Base-by-base conservation (phyloP, 768 basidiomycete species). In the Naganishia antarctica region DNA sequence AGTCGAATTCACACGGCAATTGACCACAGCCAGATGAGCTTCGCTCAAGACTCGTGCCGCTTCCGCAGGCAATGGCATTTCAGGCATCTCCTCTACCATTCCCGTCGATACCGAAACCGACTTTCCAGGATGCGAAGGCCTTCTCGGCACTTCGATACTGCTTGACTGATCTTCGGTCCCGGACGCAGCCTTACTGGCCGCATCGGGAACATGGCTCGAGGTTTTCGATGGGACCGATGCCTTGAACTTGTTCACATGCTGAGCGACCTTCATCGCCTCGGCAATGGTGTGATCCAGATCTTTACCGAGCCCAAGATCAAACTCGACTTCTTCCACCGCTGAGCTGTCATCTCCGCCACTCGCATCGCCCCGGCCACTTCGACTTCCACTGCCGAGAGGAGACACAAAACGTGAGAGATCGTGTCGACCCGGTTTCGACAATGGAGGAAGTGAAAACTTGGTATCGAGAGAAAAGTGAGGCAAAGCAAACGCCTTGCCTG, bases 231-330 rank as follows among this genome's bases (percentile, higher is more conserved):
- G 3, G 23, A n/a, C 21, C 32, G 50, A 40, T 6, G 45, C 47
- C 47, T 57, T 59, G 31, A 40, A 26, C 11, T 69, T 45, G 23
- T 40, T 57, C 4, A 37, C 53, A 5, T 57, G 53, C 53, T 57
- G 53, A 4, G 31, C 53, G 8, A 57, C 53, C 12, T 72, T 62
- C 29, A 78, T 66, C 4, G 74, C 75, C 61, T 73, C 72, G 8
- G 71, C 75, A 40, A 74, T 72, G 2, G 75, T 73, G 4, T 65
- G 60, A 59, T 75, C 73, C 58, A 78, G 74, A 25, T 73, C 74
- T 25, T 74, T 71, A 0, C 76, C 76, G n/a, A 78, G 60, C 3
- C 74, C 74, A 7, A 76, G 70, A 50, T 76, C 74, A 16, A 78
- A 70, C 21, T 69, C 65, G 25, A 74, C 28, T 13, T 60, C 57